Base-by-base conservation (phyloP, 1,284 basidiomycete species). In the Rhodotorula sp. region DNA sequence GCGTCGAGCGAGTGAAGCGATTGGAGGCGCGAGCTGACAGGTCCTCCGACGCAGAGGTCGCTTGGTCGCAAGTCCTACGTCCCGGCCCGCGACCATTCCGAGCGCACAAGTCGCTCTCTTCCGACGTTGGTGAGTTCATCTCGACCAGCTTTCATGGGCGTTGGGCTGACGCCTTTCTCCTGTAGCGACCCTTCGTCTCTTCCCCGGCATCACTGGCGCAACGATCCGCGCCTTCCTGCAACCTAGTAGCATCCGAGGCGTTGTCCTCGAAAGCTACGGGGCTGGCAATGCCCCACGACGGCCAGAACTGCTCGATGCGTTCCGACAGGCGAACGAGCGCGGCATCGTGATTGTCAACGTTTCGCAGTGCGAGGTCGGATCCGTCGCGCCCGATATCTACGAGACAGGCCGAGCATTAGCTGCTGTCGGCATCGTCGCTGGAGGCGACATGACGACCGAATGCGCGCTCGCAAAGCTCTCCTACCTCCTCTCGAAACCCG, bases 261-360 rank as follows among this genome's bases (percentile, higher is more conserved):
- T 94, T 2, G 88, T 96, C 19, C 83, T 96, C 8, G 91, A 94
- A 79, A 91, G 90, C 2, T 96, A 91, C 80, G 93, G 93, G 10
- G 88, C 92, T 1, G 93, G 93, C 13, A 83, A 83, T 67, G 81
- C 81, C 1, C 81, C 82, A 1, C 77, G 79, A 34, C 67, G 79
- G 0, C 75, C 76, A n/a, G 81, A 81, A 55, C 71, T 82, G 24
- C 74, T 82, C 0, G 66, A 84, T 30, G 88, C 86, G 1, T 84
- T 95, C 66, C 87, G 87, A 72, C 87, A 90, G 64, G 92, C 93
- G 1, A 90, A 89, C 66, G 86, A 89, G 62, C 85, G 89, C 4
- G 92, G 91, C 8, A 85, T 94, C 2, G 86, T 95, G 48, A 87
- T 96, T 58, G 92, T 96, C 58, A 92, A 93, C 19, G 93, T 95